Percentiles rank a stretch among this genome's conserved stretches.
phyloP scores from a whole-genome alignment of 2,329 filamentous ascomycete genomes.

The Aspergillus intermedius region DNA sequence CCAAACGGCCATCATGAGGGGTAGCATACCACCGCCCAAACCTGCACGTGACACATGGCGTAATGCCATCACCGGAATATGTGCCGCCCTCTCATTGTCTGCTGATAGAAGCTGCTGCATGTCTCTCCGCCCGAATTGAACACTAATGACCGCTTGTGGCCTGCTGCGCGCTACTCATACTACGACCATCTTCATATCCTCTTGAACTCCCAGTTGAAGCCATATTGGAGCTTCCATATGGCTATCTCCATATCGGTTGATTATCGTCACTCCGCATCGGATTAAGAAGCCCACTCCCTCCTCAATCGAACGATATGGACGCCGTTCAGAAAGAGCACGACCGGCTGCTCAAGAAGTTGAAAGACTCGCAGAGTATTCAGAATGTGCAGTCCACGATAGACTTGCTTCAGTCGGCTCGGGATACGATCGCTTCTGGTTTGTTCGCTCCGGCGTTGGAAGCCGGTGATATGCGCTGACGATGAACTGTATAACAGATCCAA shows the following conservation, averaged over 20 bases:
- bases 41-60: conserved; percentile 3
- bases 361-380: conserved; percentile 63
- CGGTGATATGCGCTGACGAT: neutral
- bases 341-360: conserved; percentile 62
- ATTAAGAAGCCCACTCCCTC: conserved; percentile 7
- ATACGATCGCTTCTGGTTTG: conserved; percentile 64
- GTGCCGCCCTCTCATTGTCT: neutral
- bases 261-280: conserved; percentile 20
- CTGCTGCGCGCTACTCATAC: neutral
- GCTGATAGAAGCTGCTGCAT: neutral
- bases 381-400: conserved; percentile 82
- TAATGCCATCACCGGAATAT: conserved; percentile 1
- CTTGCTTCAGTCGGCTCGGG: conserved; percentile 64
- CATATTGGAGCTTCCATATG: conserved; percentile 15
- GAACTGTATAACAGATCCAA: conserved; percentile 49
- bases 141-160: neutral
- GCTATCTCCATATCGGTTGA: conserved; percentile 14
- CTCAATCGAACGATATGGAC: conserved; percentile 45
- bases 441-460: conserved; percentile 6
- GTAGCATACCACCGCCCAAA: neutral
- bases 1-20: neutral
- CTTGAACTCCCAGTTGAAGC: neutral
- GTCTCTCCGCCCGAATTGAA: neutral
- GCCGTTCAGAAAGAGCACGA: conserved; percentile 67
- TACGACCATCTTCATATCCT: neutral